Evolutionary conservation across 1,284 basidiomycete genomes (phyloP), one percentile per base, ranked within the genome.

Genomic region (Tylopilus orsonianus): DNA sequence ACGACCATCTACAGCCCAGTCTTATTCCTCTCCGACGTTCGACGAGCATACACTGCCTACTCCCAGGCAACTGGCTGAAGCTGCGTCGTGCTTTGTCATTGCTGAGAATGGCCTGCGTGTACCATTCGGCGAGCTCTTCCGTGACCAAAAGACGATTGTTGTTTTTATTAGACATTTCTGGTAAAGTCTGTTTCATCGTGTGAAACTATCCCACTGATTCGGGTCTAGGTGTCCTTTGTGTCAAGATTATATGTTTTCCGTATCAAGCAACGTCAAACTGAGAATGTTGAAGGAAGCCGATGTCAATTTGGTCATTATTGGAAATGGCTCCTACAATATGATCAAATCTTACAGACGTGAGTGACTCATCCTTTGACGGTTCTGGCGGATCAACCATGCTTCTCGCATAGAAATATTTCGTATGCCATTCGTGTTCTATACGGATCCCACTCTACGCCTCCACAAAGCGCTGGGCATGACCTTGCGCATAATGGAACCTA

Each of bases 161-260:
- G 64, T 86, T 39, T 89, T 90, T 68, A 79, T 89, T 54, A 74
- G 87, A 34, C 85, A 89, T 65, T 88, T 90, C 34, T 65, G 52
- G 64, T 61, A 20, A 47, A 50, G 19, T 29, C n/a, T 20, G 26
- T 39, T 38, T 23, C 12, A 26, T 48, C 51, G 42, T 50, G 34
- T 26, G 44, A 56, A 43, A 55, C 7, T 2, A 36, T 10, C n/a
- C 13, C 45, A 6, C 48, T 65, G 30, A 61, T 36, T 45, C 33
- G 7, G 8, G 3, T 41, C 13, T 9, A 80, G 79, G 74, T 93
- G 90, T 59, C 83, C 87, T 3, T 70, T 83, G 26, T 91, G 89
- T 65, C 89, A 92, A 62, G 89, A 93, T 62, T 96, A 94, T 66
- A 81, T 93, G 74, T 76, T 81, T 45, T 83, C 82, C 27, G 73